These are phyloP conservation scores for Kodamaea alishanica DNA, from an alignment of 1,139 yeast genomes.

Conservation along the genomic window DNA sequence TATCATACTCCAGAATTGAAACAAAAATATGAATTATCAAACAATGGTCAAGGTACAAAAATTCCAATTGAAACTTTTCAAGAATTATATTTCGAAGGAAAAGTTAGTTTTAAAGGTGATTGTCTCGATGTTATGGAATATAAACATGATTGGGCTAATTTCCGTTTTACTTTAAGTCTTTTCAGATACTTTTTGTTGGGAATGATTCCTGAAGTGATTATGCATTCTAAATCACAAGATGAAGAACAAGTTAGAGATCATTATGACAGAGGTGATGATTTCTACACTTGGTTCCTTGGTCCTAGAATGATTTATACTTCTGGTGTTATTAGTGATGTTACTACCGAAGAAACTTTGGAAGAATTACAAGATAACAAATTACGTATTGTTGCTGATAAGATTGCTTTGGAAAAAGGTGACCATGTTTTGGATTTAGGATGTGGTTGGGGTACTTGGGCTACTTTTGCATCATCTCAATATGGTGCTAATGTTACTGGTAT, in stretches of 20 bases:
- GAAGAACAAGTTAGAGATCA: constrained; percentile 96
- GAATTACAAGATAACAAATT: constrained; percentile 88
- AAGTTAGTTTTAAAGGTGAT: constrained; percentile 87
- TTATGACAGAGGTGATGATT: constrained; percentile 95
- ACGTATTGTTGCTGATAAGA: constrained; percentile 83
- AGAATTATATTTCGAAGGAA: constrained; percentile 78
- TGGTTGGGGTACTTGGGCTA: constrained; percentile 95
- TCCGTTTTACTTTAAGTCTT: constrained; percentile 71
- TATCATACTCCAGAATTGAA: constrained; percentile 76
- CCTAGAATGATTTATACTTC: constrained; percentile 94
- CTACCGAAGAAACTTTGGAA: constrained; percentile 73
- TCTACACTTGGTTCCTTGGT: constrained; percentile 90
- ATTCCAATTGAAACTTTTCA: constrained; percentile 94
- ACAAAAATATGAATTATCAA: constrained; percentile 56
- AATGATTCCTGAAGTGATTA: constrained; percentile 87
- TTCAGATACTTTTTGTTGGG: constrained; percentile 82
- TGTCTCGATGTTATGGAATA: constrained; percentile 77
- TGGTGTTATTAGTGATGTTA: constrained; percentile 74
- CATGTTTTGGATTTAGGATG: constrained; percentile 81
- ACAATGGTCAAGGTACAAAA: constrained; percentile 61
- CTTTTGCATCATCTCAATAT: constrained; percentile 76
- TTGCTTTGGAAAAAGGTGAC: constrained; percentile 70
- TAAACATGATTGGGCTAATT: constrained; percentile 89
- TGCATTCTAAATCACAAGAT: constrained; percentile 91
- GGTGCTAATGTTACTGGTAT: constrained; percentile 89